Conservation (phyloP, 2,329 filamentous ascomycete genomes). For the Gremmenia infestans region DNA sequence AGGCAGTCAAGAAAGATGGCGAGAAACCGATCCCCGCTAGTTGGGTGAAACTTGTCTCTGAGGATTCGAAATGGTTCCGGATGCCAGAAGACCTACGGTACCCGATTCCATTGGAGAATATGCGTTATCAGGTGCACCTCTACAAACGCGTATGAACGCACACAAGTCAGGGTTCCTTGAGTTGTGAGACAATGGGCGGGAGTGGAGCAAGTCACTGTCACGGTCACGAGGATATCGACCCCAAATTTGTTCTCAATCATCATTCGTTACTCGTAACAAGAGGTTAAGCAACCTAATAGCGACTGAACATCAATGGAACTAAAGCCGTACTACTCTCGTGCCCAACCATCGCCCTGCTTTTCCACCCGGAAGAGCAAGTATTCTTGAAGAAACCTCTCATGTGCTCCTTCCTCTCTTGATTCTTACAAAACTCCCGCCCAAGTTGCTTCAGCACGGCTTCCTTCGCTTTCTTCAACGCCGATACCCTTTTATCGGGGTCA, state of each 20-base stretch:
- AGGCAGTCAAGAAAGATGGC: slow-evolving; percentile 31
- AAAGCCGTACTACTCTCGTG: slow-evolving; percentile 49
- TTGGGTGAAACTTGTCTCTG: slow-evolving; percentile 72
- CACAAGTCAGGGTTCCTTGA: background rate
- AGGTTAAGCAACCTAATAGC: slow-evolving; percentile 24
- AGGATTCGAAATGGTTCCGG: slow-evolving; percentile 84
- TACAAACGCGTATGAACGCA: slow-evolving; percentile 48
- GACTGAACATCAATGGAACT: slow-evolving; percentile 58
- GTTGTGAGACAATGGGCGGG: background rate
- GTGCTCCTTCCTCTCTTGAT: slow-evolving; percentile 22
- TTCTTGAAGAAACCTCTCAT: slow-evolving; percentile 24
- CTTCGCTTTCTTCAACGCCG: slow-evolving; percentile 53
- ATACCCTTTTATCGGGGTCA: slow-evolving; percentile 49
- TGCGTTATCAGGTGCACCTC: slow-evolving; percentile 89
- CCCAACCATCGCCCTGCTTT: slow-evolving; percentile 18
- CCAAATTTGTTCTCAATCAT: slow-evolving; percentile 8
- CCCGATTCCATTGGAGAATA: slow-evolving; percentile 84
- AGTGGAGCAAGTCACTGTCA: background rate
- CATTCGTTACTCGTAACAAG: slow-evolving; percentile 22
- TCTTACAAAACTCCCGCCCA: slow-evolving; percentile 44
- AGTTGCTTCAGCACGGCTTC: slow-evolving; percentile 57
- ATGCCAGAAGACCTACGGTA: slow-evolving; percentile 64
- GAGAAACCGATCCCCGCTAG: slow-evolving; percentile 30
- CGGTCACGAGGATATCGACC: background rate
- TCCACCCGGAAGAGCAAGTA: slow-evolving; percentile 21